phyloP scores from a whole-genome alignment of 306 rosid species.

The Psophocarpus tetragonolobus region DNA sequence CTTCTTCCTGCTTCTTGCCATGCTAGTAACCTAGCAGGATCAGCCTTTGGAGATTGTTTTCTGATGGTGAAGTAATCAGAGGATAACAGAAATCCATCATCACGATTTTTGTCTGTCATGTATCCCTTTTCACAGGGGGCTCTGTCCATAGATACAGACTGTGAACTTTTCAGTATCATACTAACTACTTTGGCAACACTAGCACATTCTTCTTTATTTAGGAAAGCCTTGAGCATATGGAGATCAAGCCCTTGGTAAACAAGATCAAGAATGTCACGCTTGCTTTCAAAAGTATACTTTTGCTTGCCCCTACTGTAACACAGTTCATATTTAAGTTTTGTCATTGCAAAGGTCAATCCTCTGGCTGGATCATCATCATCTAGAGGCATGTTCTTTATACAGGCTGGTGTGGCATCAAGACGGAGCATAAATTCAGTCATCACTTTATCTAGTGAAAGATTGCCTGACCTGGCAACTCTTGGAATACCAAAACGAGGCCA shows the following conservation, averaged over 20 bases:
- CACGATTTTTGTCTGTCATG: slow-evolving; percentile 76
- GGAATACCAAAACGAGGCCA: slow-evolving; percentile 98
- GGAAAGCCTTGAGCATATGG: slow-evolving; percentile 70
- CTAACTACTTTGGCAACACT: slow-evolving; percentile 79
- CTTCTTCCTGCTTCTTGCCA: slow-evolving; percentile 99
- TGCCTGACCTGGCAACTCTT: slow-evolving; percentile 82
- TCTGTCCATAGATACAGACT: slow-evolving; percentile 64
- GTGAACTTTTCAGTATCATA: slow-evolving; percentile 74
- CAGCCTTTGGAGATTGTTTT: slow-evolving; percentile 94
- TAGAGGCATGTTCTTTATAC: slow-evolving; percentile 85
- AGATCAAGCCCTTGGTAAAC: slow-evolving; percentile 97
- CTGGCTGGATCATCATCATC: slow-evolving; percentile 98
- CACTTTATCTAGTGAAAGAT: slow-evolving; percentile 90
- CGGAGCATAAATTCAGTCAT: slow-evolving; percentile 99
- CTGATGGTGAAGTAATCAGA: slow-evolving; percentile 98
- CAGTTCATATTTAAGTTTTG: slow-evolving; percentile 76
- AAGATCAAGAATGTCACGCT: slow-evolving; percentile 86
- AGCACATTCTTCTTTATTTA: slow-evolving; percentile 63
- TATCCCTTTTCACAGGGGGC: slow-evolving; percentile 56
- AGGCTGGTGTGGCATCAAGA: slow-evolving; percentile 74
- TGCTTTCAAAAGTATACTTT: slow-evolving; percentile 87
- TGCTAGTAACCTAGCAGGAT: slow-evolving; percentile 81
- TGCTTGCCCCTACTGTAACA: slow-evolving; percentile 91
- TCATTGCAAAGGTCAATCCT: slow-evolving; percentile 84
- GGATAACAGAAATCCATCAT: slow-evolving; percentile 88